These are phyloP conservation scores for Leucocoprinus leucothites DNA, from an alignment of 768 basidiomycete species.

Conservation along the genomic window DNA sequence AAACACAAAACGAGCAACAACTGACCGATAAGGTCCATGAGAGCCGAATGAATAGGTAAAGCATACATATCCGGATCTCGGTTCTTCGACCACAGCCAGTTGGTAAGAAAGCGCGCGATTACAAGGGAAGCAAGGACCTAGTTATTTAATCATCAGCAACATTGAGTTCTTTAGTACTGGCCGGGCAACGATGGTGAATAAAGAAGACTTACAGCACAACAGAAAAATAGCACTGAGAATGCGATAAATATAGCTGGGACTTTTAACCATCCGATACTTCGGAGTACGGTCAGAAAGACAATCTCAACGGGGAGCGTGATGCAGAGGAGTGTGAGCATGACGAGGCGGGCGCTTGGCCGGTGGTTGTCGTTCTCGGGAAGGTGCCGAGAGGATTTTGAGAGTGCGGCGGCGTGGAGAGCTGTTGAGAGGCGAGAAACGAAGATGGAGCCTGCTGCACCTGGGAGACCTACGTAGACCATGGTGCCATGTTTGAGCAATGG, in stretches of 20 bases:
- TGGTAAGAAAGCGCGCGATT: slow-evolving; percentile 64
- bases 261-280: slow-evolving; percentile 72
- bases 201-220: slow-evolving; percentile 59
- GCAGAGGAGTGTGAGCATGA: slow-evolving; percentile 64
- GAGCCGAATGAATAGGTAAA: slow-evolving; percentile 86
- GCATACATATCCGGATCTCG: slow-evolving; percentile 92
- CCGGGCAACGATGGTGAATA: background rate
- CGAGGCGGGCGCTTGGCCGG: slow-evolving; percentile 47
- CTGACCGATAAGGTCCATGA: slow-evolving; percentile 85
- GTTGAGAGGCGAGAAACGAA: slow-evolving; percentile 91
- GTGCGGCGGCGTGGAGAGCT: slow-evolving; percentile 67
- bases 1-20: slow-evolving; percentile 76
- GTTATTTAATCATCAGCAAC: background rate
- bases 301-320: slow-evolving; percentile 82
- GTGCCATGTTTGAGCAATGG: background rate
- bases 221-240: slow-evolving; percentile 69
- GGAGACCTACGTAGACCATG: slow-evolving; percentile 51
- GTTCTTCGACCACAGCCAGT: slow-evolving; percentile 72
- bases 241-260: slow-evolving; percentile 67
- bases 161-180: slow-evolving; percentile 2
- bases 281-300: slow-evolving; percentile 66
- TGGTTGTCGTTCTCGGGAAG: slow-evolving; percentile 20
- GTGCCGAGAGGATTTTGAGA: slow-evolving; percentile 17
- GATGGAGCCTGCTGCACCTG: slow-evolving; percentile 88
- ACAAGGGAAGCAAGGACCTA: slow-evolving; percentile 72